A percentile compares a stretch with the other conserved stretches of the same genome.
phyloP scores from a whole-genome alignment of 257 asterid genomes.

The Solanum corneliomulleri region DNA sequence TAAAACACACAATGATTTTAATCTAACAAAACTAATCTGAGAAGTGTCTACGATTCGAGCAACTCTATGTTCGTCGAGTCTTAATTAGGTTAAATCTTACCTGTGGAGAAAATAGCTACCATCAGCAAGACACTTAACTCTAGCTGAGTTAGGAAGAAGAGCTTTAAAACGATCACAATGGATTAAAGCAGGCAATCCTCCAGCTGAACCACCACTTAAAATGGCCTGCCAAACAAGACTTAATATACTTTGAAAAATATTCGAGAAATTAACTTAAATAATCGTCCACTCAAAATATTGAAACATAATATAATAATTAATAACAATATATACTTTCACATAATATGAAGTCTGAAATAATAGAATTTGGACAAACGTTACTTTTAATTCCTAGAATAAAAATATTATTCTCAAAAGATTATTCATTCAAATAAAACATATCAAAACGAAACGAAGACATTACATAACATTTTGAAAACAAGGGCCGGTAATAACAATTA shows the following conservation, averaged over 20 bases:
- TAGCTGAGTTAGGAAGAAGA: not conserved
- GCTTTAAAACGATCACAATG: constrained; percentile 34
- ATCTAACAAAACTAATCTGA: not conserved
- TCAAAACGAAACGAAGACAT: not conserved
- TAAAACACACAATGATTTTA: not conserved
- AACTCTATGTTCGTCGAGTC: not conserved
- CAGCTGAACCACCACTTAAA: constrained; percentile 54
- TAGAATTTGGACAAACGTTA: fast-evolving
- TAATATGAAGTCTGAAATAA: fast-evolving
- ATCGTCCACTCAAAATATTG: not conserved
- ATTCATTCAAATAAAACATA: not conserved
- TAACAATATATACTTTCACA: too few relatives aligned
- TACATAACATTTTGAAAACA: not conserved
- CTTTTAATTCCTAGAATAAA: not conserved
- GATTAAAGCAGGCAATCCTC: constrained; percentile 45
- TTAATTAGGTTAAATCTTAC: not conserved
- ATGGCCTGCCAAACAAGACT: constrained; percentile 26
- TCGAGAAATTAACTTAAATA: too few relatives aligned
- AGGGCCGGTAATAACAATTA: not conserved
- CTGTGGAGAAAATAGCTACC: not conserved
- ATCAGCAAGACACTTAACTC: constrained; percentile 12
- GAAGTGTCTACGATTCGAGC: fast-evolving
- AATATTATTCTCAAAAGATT: fast-evolving
- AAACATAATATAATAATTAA: not conserved
- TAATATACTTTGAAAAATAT: not conserved